Evolutionary conservation across 805 yeast genomes (phyloP).

Genomic region (Blastobotrys terrestris): DNA sequence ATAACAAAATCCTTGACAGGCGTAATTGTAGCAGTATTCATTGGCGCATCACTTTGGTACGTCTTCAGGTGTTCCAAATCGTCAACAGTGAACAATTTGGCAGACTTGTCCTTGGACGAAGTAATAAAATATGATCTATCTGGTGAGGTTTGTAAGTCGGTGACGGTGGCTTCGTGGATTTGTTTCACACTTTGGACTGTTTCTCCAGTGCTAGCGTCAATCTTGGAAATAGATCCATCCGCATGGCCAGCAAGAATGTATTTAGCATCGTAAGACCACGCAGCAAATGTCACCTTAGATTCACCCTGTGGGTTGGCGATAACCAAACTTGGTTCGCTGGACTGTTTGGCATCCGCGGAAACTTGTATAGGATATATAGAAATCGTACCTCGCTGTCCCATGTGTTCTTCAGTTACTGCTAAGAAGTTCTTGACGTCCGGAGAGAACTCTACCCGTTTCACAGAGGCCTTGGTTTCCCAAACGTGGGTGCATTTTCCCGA

Average conservation of each 20-base stretch:
- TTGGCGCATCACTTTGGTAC: slow-evolving; percentile 82
- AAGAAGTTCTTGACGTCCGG: slow-evolving; percentile 64
- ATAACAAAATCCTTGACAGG: slow-evolving; percentile 88
- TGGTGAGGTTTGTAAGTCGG: slow-evolving; percentile 84
- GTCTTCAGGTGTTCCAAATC: slow-evolving; percentile 61
- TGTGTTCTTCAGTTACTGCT: slow-evolving; percentile 82
- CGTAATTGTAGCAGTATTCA: slow-evolving; percentile 92
- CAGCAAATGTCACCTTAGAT: slow-evolving; percentile 49
- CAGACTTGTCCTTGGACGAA: slow-evolving; percentile 84
- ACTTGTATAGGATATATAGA: slow-evolving; percentile 56
- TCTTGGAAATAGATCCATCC: slow-evolving; percentile 79
- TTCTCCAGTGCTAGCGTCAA: slow-evolving; percentile 66
- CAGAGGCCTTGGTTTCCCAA: slow-evolving; percentile 78
- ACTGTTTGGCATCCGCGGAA: slow-evolving; percentile 39
- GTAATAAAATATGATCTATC: slow-evolving; percentile 89
- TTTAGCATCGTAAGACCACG: slow-evolving; percentile 74
- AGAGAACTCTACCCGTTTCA: slow-evolving; percentile 80
- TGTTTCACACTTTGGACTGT: slow-evolving; percentile 33
- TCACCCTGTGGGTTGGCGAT: slow-evolving; percentile 52
- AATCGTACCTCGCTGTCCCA: slow-evolving; percentile 81
- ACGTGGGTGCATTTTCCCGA: slow-evolving; percentile 71
- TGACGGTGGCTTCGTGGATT: slow-evolving; percentile 63
- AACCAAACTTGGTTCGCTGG: slow-evolving; percentile 47
- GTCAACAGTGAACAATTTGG: slow-evolving; percentile 73
- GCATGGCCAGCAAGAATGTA: slow-evolving; percentile 81